Percentiles rank a stretch among this genome's conserved stretches.
Conservation (phyloP, 257 asterid species). For the Scutellaria barbata region DNA sequence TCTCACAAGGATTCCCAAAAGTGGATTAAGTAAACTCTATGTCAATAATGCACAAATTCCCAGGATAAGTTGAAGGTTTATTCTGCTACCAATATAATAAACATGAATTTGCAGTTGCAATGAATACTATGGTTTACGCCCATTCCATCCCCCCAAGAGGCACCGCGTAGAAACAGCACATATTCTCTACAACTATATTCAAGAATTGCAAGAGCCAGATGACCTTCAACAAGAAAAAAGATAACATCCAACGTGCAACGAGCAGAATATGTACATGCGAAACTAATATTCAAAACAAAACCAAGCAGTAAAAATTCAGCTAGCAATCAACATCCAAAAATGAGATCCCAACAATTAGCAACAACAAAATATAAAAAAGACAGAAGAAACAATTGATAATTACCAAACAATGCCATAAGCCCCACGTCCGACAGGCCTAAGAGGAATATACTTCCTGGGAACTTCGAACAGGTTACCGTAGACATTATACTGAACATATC, state of each 20-base stretch:
- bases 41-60: background rate
- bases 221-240: background rate
- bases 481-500: conserved; percentile 75
- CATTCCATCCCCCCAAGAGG: background rate
- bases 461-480: conserved; percentile 82
- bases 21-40: background rate
- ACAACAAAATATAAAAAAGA: background rate
- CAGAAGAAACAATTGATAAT: background rate
- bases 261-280: background rate
- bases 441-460: conserved; percentile 69
- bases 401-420: conserved; percentile 89
- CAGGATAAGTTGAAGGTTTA: background rate
- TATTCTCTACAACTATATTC: background rate
- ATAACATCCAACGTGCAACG: background rate
- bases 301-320: background rate
- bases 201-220: background rate
- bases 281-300: background rate
- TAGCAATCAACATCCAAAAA: background rate
- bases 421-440: conserved; percentile 84
- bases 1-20: background rate
- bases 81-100: background rate
- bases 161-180: background rate
- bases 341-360: background rate
- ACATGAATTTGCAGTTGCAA: background rate
- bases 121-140: background rate